Evolutionary conservation across 2,329 filamentous ascomycete genomes (phyloP).

Genomic region (Fusarium devonianum): DNA sequence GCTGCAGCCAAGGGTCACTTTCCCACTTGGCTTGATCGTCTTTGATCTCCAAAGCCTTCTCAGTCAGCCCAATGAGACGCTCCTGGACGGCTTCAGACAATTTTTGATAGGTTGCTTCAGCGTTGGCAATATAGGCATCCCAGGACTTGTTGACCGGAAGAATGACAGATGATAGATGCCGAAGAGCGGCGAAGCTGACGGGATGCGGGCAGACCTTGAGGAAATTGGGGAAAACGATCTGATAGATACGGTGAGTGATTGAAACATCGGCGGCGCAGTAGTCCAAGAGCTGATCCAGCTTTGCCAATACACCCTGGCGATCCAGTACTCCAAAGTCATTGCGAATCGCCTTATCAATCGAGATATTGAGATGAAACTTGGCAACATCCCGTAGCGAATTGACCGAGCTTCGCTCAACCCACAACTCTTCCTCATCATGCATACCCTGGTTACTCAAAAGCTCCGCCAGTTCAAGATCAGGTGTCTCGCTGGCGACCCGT

Average conservation of each 20-base stretch:
- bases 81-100: constrained; percentile 80
- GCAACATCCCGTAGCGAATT: constrained; percentile 96
- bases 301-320: constrained; percentile 71
- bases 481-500: constrained; percentile 74
- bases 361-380: constrained; percentile 91
- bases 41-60: constrained; percentile 80
- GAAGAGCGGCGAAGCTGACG: constrained; percentile 92
- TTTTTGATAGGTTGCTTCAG: constrained; percentile 83
- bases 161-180: constrained; percentile 93
- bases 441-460: constrained; percentile 73
- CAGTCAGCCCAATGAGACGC: constrained; percentile 74
- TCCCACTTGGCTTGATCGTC: constrained; percentile 71
- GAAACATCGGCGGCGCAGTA: constrained; percentile 96
- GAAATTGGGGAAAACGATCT: constrained; percentile 90
- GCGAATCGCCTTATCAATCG: constrained; percentile 87
- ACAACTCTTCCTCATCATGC: constrained; percentile 92
- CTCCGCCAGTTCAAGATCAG: constrained; percentile 73
- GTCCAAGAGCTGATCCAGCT: constrained; percentile 83
- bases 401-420: constrained; percentile 92
- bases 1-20: constrained; percentile 87
- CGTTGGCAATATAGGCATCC: constrained; percentile 82
- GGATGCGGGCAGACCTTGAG: constrained; percentile 91
- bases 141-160: constrained; percentile 88
- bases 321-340: constrained; percentile 88
- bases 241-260: constrained; percentile 92